Conservation (phyloP, 1,284 basidiomycete species). For the Irpex sp. region DNA sequence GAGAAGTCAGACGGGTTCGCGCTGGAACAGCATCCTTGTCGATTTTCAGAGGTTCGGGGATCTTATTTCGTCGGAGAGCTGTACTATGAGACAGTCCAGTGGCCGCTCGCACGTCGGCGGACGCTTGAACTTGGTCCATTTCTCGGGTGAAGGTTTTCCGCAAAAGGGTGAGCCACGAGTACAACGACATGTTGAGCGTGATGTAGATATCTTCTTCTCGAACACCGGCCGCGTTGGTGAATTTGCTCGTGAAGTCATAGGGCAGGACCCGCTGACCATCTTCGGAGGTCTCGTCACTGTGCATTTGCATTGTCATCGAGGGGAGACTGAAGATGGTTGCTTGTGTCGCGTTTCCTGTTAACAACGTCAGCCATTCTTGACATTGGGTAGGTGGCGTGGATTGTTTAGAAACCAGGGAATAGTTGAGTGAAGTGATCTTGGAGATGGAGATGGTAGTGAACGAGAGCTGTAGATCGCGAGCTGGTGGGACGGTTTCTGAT, state of each 20-base stretch:
- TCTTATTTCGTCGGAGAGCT: conserved; percentile 20
- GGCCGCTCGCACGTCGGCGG: conserved; percentile 44
- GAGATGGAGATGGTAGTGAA: conserved; percentile 76
- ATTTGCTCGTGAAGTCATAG: conserved; percentile 75
- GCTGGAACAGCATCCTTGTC: neutral
- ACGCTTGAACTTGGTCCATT: conserved; percentile 65
- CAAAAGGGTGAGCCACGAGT: conserved; percentile 74
- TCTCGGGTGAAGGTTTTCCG: conserved; percentile 71
- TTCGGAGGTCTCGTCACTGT: conserved; percentile 53
- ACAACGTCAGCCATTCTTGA: conserved; percentile 49
- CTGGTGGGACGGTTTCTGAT: conserved; percentile 42
- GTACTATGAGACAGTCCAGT: conserved; percentile 11
- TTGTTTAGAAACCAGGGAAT: conserved; percentile 37
- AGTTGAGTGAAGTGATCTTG: conserved; percentile 57
- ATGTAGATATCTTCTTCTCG: conserved; percentile 56
- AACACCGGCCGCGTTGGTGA: conserved; percentile 45
- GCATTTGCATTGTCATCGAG: conserved; percentile 77
- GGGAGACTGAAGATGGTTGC: conserved; percentile 76
- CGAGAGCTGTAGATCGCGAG: conserved; percentile 62
- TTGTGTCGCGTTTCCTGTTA: conserved; percentile 57
- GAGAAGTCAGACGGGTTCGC: neutral
- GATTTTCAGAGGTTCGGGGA: conserved; percentile 12
- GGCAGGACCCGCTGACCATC: conserved; percentile 40
- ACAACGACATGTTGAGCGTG: conserved; percentile 75
- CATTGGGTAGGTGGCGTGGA: conserved; percentile 29